These are phyloP conservation scores for Eleusine indica DNA, from an alignment of 176 grass and related monocot genomes.

Conservation along the genomic window DNA sequence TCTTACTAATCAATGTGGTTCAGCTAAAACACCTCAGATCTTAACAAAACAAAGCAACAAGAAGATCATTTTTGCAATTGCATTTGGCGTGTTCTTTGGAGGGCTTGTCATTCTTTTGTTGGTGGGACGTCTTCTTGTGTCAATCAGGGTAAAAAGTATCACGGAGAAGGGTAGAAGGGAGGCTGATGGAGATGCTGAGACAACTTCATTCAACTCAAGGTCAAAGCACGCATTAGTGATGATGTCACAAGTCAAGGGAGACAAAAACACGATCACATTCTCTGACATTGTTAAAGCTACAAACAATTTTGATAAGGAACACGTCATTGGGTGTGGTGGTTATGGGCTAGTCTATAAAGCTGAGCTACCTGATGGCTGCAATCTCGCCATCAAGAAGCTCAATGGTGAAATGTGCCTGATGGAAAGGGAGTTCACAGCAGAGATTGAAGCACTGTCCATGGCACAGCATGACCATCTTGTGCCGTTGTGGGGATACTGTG, in stretches of 20 bases:
- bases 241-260: background rate
- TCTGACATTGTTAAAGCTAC: constrained; percentile 3
- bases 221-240: background rate
- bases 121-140: background rate
- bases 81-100: background rate
- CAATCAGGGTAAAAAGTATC: background rate
- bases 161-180: background rate
- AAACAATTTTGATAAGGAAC: constrained; percentile 44
- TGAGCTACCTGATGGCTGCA: constrained; percentile 49
- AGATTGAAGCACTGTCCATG: constrained; percentile 68
- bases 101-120: background rate
- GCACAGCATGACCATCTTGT: constrained; percentile 72
- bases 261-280: background rate
- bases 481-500: constrained; percentile 59
- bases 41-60: background rate
- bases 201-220: background rate
- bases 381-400: constrained; percentile 71
- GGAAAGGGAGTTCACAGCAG: constrained; percentile 70
- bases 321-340: constrained; percentile 71
- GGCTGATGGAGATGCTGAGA: background rate
- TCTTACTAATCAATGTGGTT: background rate
- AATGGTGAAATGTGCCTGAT: constrained; percentile 54
- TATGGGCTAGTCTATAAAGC: constrained; percentile 74
- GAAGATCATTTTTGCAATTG: background rate
- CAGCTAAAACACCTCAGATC: background rate